phyloP scores from a whole-genome alignment of 345 rosid species.

The Geranium rotundifolium region DNA sequence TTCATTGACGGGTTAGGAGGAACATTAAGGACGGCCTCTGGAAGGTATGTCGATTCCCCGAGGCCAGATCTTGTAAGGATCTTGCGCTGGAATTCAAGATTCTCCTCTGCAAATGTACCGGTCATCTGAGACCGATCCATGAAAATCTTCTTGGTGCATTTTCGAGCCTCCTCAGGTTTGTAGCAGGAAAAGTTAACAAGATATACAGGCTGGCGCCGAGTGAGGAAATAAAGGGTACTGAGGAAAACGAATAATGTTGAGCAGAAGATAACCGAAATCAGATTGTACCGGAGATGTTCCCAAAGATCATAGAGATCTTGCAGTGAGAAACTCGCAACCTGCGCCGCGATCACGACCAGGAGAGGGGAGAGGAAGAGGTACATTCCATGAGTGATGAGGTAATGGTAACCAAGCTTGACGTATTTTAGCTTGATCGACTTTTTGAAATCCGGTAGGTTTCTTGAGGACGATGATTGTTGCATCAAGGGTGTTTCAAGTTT shows the following conservation, averaged over 20 bases:
- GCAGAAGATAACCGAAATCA: slow-evolving; percentile 33
- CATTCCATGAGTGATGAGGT: slow-evolving; percentile 57
- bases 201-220: slow-evolving; percentile 40
- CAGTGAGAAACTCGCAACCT: slow-evolving; percentile 27
- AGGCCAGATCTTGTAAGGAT: slow-evolving; percentile 47
- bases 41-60: slow-evolving; percentile 48
- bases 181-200: slow-evolving; percentile 41
- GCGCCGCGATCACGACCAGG: slow-evolving; percentile 33
- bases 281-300: slow-evolving; percentile 42
- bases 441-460: slow-evolving; percentile 52
- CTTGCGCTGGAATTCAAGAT: slow-evolving; percentile 41
- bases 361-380: slow-evolving; percentile 43
- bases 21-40: slow-evolving; percentile 36
- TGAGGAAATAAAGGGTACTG: slow-evolving; percentile 32
- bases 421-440: slow-evolving; percentile 51
- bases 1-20: slow-evolving; percentile 43
- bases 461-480: slow-evolving; percentile 13
- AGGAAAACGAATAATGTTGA: slow-evolving; percentile 36
- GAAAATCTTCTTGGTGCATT: slow-evolving; percentile 30
- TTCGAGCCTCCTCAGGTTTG: slow-evolving; percentile 35
- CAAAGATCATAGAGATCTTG: slow-evolving; percentile 29
- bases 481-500: slow-evolving; percentile 8
- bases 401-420: slow-evolving; percentile 63
- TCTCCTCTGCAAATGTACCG: slow-evolving; percentile 37
- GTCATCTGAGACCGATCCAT: slow-evolving; percentile 33